Base-by-base conservation (phyloP, 768 basidiomycete species). In the Leucocoprinus birnbaumii region DNA sequence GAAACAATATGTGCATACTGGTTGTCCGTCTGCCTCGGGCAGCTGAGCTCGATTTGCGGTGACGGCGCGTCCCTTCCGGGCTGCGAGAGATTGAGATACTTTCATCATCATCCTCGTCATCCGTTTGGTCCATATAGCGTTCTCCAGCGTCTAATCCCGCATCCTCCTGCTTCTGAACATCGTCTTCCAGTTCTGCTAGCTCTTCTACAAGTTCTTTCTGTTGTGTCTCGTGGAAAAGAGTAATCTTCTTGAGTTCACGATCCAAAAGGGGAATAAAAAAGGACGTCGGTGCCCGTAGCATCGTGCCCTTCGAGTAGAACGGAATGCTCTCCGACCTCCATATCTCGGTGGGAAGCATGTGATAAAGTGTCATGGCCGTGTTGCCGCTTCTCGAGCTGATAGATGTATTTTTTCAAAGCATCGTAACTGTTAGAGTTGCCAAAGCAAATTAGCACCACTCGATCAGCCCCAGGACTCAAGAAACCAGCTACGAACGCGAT, bases 341-440 rank as follows among this genome's bases (percentile, higher is more conserved):
- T 62, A 66, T 93, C 90, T 43, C 48, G 58, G 24, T 56, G 45
- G 22, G 63, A 67, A n/a, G 52, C 22, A 14, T 25, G 43, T 5
- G 31, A n/a, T 50, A 64, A 56, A 54, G 64, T 11, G 9, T 71
- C 69, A 18, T 77, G 73, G 2, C 73, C 76, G 42, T 79, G 77
- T 53, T 91, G 83, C 57, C 85, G 80, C 68, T 89, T 91, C 72
- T 94, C 91, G 22, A 94, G 77, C 59, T 87, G 85, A 74, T 94
- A 94, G 34, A 95, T 87, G 58, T 81, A 80, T 59, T 89, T 89
- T 71, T 94, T 94, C 61, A 94, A 75, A 3, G 81, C 74, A 67
- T 90, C 91, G 65, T 95, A 95, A n/a, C 91, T 92, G 60, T 34
- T 19, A n/a, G 21, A 25, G 34, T 53, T 40, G 45, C 13, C n/a